These are phyloP conservation scores for Brassica incana DNA, from an alignment of 345 rosid species.

Conservation along the genomic window DNA sequence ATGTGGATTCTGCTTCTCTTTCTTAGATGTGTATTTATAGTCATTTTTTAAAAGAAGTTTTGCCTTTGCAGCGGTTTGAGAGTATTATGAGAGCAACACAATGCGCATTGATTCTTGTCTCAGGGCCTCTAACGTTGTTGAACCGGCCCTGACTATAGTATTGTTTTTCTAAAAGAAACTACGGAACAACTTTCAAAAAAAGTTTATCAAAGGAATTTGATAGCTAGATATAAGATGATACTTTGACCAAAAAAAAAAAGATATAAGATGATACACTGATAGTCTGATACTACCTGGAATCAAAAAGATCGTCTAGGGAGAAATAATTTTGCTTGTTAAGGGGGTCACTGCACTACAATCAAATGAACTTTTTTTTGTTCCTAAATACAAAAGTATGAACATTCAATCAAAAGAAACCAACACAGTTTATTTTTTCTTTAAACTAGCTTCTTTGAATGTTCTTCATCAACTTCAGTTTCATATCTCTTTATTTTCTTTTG, in stretches of 20 bases:
- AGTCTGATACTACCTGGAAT: constrained; percentile 8
- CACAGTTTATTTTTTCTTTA: neutral
- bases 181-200: neutral
- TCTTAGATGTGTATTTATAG: no score
- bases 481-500: constrained; percentile 26
- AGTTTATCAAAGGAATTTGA: neutral
- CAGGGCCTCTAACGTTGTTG: no score
- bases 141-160: neutral
- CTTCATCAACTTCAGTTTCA: constrained; percentile 32
- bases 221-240: neutral
- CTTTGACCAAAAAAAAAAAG: no score
- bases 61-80: no score
- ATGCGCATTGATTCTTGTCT: no score
- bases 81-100: no score
- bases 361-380: constrained; percentile 24
- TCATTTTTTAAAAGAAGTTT: no score
- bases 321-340: constrained; percentile 22
- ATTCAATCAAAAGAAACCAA: constrained; percentile 31
- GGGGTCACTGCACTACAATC: constrained; percentile 29
- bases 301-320: neutral
- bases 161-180: neutral
- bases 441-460: constrained; percentile 28
- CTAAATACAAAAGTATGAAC: constrained; percentile 26
- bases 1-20: no score
- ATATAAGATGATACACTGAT: neutral